A percentile compares a stretch with the other conserved stretches of the same genome.
Conservation (phyloP, 176 grass and related monocot species). For the Saccharum officinarum region DNA sequence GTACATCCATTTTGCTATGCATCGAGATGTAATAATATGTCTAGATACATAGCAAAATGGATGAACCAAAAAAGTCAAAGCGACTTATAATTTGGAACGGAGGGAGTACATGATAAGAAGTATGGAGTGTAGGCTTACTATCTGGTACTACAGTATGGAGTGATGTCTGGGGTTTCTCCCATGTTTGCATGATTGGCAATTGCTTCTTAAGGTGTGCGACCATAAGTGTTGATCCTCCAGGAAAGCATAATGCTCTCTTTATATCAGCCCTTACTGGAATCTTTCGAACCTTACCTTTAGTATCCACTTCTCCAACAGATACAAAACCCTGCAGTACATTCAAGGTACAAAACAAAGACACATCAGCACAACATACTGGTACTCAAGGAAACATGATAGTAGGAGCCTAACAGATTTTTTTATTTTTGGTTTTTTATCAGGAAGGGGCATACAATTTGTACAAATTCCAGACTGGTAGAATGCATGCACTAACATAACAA, state of each 20-base stretch:
- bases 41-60: too few species aligned
- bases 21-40: too few species aligned
- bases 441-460: slow-evolving; percentile 18
- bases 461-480: slow-evolving; percentile 3
- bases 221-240: slow-evolving; percentile 82
- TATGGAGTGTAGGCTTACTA: slow-evolving; percentile 49
- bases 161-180: slow-evolving; percentile 15
- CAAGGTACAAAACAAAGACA: slow-evolving; percentile 25
- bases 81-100: too few species aligned
- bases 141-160: slow-evolving; percentile 34
- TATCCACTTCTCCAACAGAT: slow-evolving; percentile 78
- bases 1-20: too few species aligned
- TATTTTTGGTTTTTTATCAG: background rate
- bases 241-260: slow-evolving; percentile 81
- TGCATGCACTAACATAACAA: slow-evolving; percentile 9
- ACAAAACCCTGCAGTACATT: slow-evolving; percentile 62
- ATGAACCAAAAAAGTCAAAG: too few species aligned
- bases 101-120: background rate
- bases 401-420: background rate
- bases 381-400: background rate
- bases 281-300: slow-evolving; percentile 66
- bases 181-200: slow-evolving; percentile 26
- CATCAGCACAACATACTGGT: slow-evolving; percentile 23
- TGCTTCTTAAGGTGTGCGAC: slow-evolving; percentile 68
- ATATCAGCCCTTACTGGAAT: slow-evolving; percentile 82